Base-by-base conservation (phyloP, 1,284 basidiomycete genomes). In the Ustilago vetiveriae region DNA sequence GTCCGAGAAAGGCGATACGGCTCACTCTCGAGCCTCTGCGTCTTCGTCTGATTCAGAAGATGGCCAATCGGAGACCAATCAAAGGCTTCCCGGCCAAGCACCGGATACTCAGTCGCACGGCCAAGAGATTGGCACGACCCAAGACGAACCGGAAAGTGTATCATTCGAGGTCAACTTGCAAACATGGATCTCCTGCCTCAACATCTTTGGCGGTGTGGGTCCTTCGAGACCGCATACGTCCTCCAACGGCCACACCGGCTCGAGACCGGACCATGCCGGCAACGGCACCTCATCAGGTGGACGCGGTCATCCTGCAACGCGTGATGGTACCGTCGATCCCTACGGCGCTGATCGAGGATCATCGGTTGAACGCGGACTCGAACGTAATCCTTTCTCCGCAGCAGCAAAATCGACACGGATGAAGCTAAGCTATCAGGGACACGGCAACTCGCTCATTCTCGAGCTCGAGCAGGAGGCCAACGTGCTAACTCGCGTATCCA, bases 401-500 rank as follows among this genome's bases (percentile, higher is more conserved):
- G 22, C 51, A 6, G 13, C 38, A 17, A 70, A 60, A 36, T 52
- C 68, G 44, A 95, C 93, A 6, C 88, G 90, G 17, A 90, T 95
- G 90, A 86, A 90, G 65, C 86, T 98, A 85, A 88, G 86, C 14
- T 97, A 94, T 84, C 84, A 84, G 29, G 92, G 92, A 0, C 80
- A 86, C 30, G 94, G 94, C 8, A 86, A 90, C 79, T 92, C 92
- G 1, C 84, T 97, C 62, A 88, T 97, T 33, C 83, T 92, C 17
- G 48, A 68, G 44, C 47, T 30, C 66, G 95, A 93, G 47, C 88
- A 91, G 22, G 92, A 95, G 80, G 91, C 92, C 60, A 92, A 92
- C 2, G 93, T 93, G 0, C 92, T 89, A 0, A 94, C 94, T 7
- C 90, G 87, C 16, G 96, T 93, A 82, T 90, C 94, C 80, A 88